Conservation (phyloP, 2,329 filamentous ascomycete species). For the Plectosphaerella cucumerina region DNA sequence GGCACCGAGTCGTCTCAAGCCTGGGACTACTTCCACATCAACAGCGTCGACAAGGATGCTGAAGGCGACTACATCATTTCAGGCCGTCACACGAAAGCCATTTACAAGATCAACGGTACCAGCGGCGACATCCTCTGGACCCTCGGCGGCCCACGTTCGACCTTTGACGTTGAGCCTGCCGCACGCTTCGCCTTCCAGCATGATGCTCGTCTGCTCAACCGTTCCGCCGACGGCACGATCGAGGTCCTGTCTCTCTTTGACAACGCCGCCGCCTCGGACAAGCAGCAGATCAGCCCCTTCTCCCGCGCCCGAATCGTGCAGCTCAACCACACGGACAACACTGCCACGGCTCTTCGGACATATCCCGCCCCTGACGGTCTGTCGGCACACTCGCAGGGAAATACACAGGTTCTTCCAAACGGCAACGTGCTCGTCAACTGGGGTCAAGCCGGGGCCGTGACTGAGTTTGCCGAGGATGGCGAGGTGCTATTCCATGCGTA, state of each 20-base stretch:
- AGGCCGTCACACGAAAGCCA: constrained; percentile 27
- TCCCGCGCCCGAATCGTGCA: background rate
- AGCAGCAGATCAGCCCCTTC: background rate
- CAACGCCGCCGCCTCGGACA: constrained; percentile 36
- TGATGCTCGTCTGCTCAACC: constrained; percentile 36
- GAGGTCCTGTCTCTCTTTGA: constrained; percentile 50
- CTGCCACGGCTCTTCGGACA: constrained; percentile 1
- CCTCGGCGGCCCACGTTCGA: constrained; percentile 43
- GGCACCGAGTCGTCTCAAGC: constrained; percentile 23
- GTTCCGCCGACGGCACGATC: constrained; percentile 29
- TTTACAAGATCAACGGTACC: constrained; percentile 41
- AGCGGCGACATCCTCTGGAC: constrained; percentile 48
- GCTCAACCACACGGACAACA: background rate
- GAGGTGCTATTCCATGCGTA: constrained; percentile 48
- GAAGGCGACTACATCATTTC: constrained; percentile 23
- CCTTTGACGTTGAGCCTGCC: constrained; percentile 27
- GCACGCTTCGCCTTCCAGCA: constrained; percentile 46
- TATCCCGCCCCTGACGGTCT: constrained; percentile 37
- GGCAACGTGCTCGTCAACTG: constrained; percentile 53
- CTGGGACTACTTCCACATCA: constrained; percentile 33
- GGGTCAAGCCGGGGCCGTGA: constrained; percentile 45
- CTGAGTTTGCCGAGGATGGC: constrained; percentile 43
- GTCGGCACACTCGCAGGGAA: constrained; percentile 42
- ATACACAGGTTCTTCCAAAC: constrained; percentile 49
- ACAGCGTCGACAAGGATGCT: constrained; percentile 31